phyloP scores from a whole-genome alignment of 257 asterid genomes.

The Penstemon newberryi region DNA sequence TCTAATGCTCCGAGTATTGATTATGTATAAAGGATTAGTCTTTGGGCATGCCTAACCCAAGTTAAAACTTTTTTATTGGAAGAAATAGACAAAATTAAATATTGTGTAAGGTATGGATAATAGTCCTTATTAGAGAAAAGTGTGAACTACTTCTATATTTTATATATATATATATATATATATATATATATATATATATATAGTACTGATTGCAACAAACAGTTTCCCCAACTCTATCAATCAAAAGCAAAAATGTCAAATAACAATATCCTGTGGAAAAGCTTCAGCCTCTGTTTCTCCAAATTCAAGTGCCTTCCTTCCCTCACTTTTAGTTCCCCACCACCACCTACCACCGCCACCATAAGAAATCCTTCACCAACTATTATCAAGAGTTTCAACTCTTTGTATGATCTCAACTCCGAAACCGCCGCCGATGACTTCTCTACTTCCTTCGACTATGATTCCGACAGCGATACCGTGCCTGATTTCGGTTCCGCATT shows the following conservation, averaged over 20 bases:
- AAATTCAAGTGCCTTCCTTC: constrained; percentile 72
- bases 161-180: too few species aligned
- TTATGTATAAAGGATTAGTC: too few species aligned
- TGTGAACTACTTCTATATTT: too few species aligned
- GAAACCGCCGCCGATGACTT: constrained; percentile 33
- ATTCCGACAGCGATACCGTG: constrained; percentile 36
- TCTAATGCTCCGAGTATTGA: too few species aligned
- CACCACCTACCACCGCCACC: constrained; percentile 30
- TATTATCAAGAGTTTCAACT: constrained; percentile 49
- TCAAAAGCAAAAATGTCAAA: constrained; percentile 46
- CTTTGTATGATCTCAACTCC: constrained; percentile 49
- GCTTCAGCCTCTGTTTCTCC: constrained; percentile 63
- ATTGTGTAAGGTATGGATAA: too few species aligned
- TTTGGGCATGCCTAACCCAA: too few species aligned
- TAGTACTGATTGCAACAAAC: too few species aligned
- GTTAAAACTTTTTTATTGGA: too few species aligned
- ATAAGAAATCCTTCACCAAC: constrained; percentile 25
- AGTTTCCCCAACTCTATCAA: too few species aligned
- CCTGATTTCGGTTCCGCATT: constrained; percentile 67
- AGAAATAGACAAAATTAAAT: too few species aligned
- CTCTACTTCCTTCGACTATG: constrained; percentile 35
- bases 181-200: too few species aligned
- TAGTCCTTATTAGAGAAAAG: too few species aligned
- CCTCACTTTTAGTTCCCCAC: constrained; percentile 17
- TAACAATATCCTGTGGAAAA: constrained; percentile 43